Evolutionary conservation across 1,139 yeast genomes (phyloP).

Genomic region (Suhomyces yuchorum): DNA sequence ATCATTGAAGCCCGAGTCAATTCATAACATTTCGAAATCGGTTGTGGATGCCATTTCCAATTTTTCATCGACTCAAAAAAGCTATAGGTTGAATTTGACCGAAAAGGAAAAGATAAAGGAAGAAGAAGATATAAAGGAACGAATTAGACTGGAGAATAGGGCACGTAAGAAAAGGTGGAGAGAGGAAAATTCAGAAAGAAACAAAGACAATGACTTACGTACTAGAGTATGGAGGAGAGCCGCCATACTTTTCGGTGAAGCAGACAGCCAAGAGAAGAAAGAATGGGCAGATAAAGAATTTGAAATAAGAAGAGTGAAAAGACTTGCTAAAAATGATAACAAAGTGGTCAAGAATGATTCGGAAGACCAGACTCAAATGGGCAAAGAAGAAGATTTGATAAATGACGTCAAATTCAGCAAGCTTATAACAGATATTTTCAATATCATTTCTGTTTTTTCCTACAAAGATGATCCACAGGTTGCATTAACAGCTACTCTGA

Average conservation of each 20-base stretch:
- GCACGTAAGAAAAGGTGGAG: slow-evolving; percentile 93
- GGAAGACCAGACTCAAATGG: slow-evolving; percentile 6
- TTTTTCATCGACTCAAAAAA: slow-evolving; percentile 23
- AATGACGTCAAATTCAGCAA: slow-evolving; percentile 28
- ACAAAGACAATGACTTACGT: slow-evolving; percentile 84
- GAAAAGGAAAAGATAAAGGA: slow-evolving; percentile 30
- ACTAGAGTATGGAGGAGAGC: slow-evolving; percentile 79
- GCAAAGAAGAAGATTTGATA: slow-evolving; percentile 10
- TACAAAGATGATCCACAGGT: slow-evolving; percentile 39
- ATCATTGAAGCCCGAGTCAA: slow-evolving; percentile 21
- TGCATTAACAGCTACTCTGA: slow-evolving; percentile 44
- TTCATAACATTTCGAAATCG: slow-evolving; percentile 33
- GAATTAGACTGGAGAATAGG: slow-evolving; percentile 68
- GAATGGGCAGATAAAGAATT: slow-evolving; percentile 81
- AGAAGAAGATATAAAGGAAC: slow-evolving; percentile 53
- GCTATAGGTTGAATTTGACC: slow-evolving; percentile 19
- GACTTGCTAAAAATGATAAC: slow-evolving; percentile 42
- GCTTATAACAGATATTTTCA: slow-evolving; percentile 38
- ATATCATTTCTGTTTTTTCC: slow-evolving; percentile 38
- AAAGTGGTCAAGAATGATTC: slow-evolving; percentile 11
- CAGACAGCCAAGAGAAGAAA: slow-evolving; percentile 53
- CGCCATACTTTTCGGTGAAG: slow-evolving; percentile 61
- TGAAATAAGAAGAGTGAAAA: slow-evolving; percentile 59
- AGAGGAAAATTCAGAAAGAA: slow-evolving; percentile 75
- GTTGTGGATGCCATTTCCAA: slow-evolving; percentile 35